Percentiles rank a stretch among this genome's conserved stretches.
Evolutionary conservation across 805 yeast genomes (phyloP).

Genomic region (Lipomyces sp.): DNA sequence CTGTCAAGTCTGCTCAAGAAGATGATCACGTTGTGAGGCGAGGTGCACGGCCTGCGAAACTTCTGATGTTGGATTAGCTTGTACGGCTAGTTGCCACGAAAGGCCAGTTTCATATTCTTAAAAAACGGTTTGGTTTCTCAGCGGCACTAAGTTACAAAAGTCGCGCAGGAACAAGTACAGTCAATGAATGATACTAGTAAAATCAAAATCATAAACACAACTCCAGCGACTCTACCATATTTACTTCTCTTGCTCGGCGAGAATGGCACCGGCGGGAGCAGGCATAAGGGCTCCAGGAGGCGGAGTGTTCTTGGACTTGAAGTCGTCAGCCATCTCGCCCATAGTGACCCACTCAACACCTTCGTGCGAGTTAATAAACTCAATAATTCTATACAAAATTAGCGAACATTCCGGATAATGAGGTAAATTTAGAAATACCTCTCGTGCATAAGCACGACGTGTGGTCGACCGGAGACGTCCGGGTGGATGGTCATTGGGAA

Average conservation of each 20-base stretch:
- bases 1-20: too few relatives aligned
- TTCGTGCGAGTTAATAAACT: slow-evolving; percentile 47
- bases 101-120: not conserved
- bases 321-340: slow-evolving; percentile 47
- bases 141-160: not conserved
- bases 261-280: slow-evolving; percentile 32
- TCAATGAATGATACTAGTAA: not conserved
- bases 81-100: not conserved
- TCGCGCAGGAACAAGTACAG: not conserved
- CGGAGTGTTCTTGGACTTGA: slow-evolving; percentile 41
- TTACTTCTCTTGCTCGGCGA: slow-evolving; percentile 20
- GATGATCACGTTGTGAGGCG: too few relatives aligned
- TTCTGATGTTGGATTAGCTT: not conserved
- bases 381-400: slow-evolving; percentile 39
- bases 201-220: not conserved
- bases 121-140: not conserved
- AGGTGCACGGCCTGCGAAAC: not conserved
- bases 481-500: slow-evolving; percentile 50
- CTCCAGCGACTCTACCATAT: not conserved
- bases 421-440: slow-evolving; percentile 26
- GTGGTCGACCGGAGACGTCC: slow-evolving; percentile 49
- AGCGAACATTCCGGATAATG: not conserved
- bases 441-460: slow-evolving; percentile 48
- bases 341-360: slow-evolving; percentile 52
- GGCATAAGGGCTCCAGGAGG: slow-evolving; percentile 46